A percentile compares a stretch with the other conserved stretches of the same genome.
phyloP scores from a whole-genome alignment of 768 basidiomycete species.

The Kwoniella shandongensis region DNA sequence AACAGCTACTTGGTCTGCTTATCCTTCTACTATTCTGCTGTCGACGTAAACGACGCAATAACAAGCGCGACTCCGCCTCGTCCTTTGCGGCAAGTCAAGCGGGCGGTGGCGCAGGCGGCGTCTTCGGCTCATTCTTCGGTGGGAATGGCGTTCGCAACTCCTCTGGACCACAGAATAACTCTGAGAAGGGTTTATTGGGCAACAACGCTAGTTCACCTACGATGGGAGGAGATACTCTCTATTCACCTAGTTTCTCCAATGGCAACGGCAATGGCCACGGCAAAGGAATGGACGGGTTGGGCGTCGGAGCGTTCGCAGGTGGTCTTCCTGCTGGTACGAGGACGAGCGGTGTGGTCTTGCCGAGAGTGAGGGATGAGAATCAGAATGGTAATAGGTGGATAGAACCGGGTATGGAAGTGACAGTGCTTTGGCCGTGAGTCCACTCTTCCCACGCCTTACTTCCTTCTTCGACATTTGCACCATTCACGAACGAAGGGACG shows the following conservation, averaged over 20 bases:
- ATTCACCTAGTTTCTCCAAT: conserved; percentile 13
- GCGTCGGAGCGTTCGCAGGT: conserved; percentile 12
- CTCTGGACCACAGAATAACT: conserved; percentile 9
- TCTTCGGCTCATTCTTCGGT: conserved; percentile 27
- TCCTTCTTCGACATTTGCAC: neutral
- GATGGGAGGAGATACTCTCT: conserved; percentile 42
- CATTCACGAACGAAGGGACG: too few relatives aligned
- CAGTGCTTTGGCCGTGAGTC: conserved; percentile 52
- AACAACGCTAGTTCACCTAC: conserved; percentile 27
- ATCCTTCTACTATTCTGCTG: conserved; percentile 27
- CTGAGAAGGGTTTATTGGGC: conserved; percentile 43
- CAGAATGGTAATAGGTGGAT: conserved; percentile 47
- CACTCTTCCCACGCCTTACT: neutral
- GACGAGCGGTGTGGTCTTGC: conserved; percentile 43
- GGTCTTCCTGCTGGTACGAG: conserved; percentile 21
- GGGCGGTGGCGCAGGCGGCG: conserved; percentile 9
- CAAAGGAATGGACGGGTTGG: conserved; percentile 14
- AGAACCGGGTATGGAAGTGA: conserved; percentile 45
- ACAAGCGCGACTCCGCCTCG: conserved; percentile 27
- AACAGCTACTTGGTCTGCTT: conserved; percentile 33
- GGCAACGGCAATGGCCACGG: conserved; percentile 5
- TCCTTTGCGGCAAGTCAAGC: conserved; percentile 27
- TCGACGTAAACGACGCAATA: conserved; percentile 11
- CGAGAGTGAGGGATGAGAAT: conserved; percentile 50
- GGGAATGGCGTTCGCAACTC: neutral